Conservation (phyloP, 140 eudicot species). For the Flaveria floridana region DNA sequence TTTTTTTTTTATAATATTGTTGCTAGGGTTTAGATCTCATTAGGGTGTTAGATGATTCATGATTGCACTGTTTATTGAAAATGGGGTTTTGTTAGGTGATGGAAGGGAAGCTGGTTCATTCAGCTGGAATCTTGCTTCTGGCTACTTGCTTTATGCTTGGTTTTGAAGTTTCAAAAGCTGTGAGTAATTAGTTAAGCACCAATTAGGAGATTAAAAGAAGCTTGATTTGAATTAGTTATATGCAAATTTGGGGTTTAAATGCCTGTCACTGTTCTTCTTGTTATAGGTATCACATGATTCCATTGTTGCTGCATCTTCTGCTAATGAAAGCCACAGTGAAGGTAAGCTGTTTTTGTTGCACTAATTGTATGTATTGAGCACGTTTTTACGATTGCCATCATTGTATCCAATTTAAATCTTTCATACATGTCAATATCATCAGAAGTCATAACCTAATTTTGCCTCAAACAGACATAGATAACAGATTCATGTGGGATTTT, state of each 20-base stretch:
- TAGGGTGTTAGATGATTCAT: not conserved
- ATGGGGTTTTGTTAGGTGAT: slow-evolving; percentile 32
- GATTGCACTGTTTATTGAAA: not conserved
- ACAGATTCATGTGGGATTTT: not conserved
- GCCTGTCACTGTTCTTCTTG: slow-evolving; percentile 12
- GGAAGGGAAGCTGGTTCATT: slow-evolving; percentile 36
- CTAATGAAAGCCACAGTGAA: slow-evolving; percentile 33
- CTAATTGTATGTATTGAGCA: not conserved
- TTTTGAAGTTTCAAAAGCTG: slow-evolving; percentile 36
- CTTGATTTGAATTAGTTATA: not conserved
- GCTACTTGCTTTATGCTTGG: slow-evolving; percentile 39
- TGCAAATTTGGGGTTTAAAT: slow-evolving; percentile 10
- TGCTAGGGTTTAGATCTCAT: not conserved
- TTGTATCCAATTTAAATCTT: slow-evolving; percentile 8
- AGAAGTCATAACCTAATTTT: not conserved
- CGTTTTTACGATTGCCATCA: not conserved
- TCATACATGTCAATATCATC: slow-evolving; percentile 4
- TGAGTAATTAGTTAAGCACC: slow-evolving; percentile 25
- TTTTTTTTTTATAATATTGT: too few relatives aligned
- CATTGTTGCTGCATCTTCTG: slow-evolving; percentile 37
- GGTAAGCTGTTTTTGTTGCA: slow-evolving; percentile 31
- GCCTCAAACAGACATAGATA: not conserved
- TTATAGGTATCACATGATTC: slow-evolving; percentile 48
- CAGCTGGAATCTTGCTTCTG: slow-evolving; percentile 35
- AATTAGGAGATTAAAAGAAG: slow-evolving; percentile 10